Evolutionary conservation across 2,329 filamentous ascomycete genomes (phyloP), one percentile per base, ranked within the genome.

Genomic region (Xylariaceae sp.): DNA sequence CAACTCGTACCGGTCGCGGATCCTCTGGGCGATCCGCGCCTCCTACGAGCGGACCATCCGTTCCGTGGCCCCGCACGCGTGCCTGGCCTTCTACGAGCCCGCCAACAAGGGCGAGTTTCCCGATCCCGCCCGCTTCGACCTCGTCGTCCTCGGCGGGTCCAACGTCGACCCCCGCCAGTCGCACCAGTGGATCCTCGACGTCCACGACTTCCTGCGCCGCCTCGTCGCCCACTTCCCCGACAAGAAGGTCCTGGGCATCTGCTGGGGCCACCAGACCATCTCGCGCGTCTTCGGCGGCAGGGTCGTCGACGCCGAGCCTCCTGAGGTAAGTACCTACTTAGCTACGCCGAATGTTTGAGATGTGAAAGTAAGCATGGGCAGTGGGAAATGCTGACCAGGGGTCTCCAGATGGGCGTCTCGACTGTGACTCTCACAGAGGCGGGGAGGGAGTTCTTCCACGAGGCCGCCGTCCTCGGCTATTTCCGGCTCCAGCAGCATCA

Each of bases 241-340:
- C 20, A 70, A 71, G 61, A 72, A 71, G 57, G 52, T 71, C 42
- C 23, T 78, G 68, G 76, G 79, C 21, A 79, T 78, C 48, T 82
- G 79, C 62, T 79, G 76, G 76, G 76, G 76, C 12, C 77, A 79
- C 62, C 76, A 79, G 63, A 76, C 74, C 7, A 73, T 77, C 41
- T 65, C 66, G 3, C 62, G 72, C 18, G 61, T 76, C 19, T 75
- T 77, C 54, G 74, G 74, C 3, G 76, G 73, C 1, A 65, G 63
- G 47, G 61, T 78, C 4, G 69, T 65, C n/a, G 71, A 73, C 48
- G 73, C 75, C 64, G 65, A 70, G 3, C 44, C 52, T n/a, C 72
- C 72, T 29, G 72, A 79, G 69, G 72, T 77, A 52, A 65, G 66
- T 53, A 48, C 14, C 14, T 37, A 37, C 12, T 10, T 37, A 37